Conservation (phyloP, 345 rosid species). For the Excoecaria agallocha region DNA sequence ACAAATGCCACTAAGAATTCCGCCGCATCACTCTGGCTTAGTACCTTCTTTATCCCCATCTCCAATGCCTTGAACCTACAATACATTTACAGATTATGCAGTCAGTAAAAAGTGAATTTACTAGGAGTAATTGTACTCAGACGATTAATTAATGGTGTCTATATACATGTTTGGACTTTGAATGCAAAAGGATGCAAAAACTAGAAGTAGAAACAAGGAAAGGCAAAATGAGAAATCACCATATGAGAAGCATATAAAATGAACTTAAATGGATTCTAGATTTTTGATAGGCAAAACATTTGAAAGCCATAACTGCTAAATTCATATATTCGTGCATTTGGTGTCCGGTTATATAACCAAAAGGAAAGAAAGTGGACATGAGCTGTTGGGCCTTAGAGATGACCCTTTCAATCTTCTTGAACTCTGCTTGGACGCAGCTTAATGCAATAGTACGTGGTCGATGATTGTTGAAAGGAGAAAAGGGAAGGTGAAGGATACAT, state of each 20-base stretch:
- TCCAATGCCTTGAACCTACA: conserved; percentile 71
- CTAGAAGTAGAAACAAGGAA: neutral
- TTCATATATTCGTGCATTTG: neutral
- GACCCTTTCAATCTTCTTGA: conserved; percentile 61
- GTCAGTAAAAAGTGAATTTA: conserved; percentile 4
- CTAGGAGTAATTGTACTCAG: neutral
- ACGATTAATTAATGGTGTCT: neutral
- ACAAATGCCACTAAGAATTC: conserved; percentile 66
- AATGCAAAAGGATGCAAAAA: neutral
- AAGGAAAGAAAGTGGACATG: conserved; percentile 39
- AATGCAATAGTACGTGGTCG: conserved; percentile 36
- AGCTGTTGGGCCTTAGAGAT: conserved; percentile 76
- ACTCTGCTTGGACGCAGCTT: conserved; percentile 47
- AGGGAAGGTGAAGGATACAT: conserved; percentile 64
- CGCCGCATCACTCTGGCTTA: conserved; percentile 59
- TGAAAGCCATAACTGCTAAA: neutral
- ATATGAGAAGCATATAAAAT: neutral
- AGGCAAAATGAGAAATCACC: neutral
- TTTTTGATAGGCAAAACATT: neutral
- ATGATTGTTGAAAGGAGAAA: conserved; percentile 38
- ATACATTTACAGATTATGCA: conserved; percentile 5
- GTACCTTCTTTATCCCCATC: conserved; percentile 60
- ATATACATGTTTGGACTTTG: neutral
- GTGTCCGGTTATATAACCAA: neutral
- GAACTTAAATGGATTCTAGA: neutral